phyloP scores from a whole-genome alignment of 2,329 filamentous ascomycete genomes.

The Fusarium cyanostomum region DNA sequence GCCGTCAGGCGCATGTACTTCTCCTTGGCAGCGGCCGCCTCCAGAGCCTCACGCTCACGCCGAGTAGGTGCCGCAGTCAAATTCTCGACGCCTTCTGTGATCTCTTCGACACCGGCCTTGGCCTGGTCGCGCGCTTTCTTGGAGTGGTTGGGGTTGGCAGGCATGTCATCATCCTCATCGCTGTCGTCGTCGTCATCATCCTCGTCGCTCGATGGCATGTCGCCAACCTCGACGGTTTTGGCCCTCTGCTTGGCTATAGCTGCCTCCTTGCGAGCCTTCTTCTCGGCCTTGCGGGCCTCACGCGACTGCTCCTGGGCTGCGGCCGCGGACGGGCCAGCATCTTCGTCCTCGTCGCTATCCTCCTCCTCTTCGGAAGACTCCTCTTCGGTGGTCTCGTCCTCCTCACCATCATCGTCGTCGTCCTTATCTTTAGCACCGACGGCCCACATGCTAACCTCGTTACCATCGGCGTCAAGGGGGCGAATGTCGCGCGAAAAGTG shows the following conservation, averaged over 20 bases:
- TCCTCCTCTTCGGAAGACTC: slow-evolving; percentile 64
- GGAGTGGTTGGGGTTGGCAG: slow-evolving; percentile 91
- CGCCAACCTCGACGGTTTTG: slow-evolving; percentile 80
- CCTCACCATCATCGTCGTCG: slow-evolving; percentile 62
- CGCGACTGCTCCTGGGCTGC: slow-evolving; percentile 68
- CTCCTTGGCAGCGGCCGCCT: slow-evolving; percentile 89
- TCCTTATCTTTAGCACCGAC: slow-evolving; percentile 61
- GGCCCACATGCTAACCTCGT: slow-evolving; percentile 88
- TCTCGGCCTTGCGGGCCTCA: slow-evolving; percentile 86
- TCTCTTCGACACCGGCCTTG: slow-evolving; percentile 57
- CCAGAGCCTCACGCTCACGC: slow-evolving; percentile 75
- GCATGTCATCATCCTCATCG: slow-evolving; percentile 71
- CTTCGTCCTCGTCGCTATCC: slow-evolving; percentile 61
- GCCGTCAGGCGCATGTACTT: slow-evolving; percentile 91
- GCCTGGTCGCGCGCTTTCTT: slow-evolving; percentile 73
- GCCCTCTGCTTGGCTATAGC: slow-evolving; percentile 81
- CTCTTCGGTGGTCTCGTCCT: slow-evolving; percentile 62
- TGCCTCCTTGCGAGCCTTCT: slow-evolving; percentile 91
- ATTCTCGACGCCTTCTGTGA: slow-evolving; percentile 65
- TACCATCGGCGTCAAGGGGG: slow-evolving; percentile 88
- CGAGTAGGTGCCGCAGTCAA: slow-evolving; percentile 58
- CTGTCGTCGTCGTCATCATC: slow-evolving; percentile 71
- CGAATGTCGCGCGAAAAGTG: slow-evolving; percentile 93
- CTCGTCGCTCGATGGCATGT: slow-evolving; percentile 80
- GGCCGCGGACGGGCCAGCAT: slow-evolving; percentile 53